These are phyloP conservation scores for Apiospora sp. DNA, from an alignment of 2,329 filamentous ascomycete genomes.

Conservation along the genomic window DNA sequence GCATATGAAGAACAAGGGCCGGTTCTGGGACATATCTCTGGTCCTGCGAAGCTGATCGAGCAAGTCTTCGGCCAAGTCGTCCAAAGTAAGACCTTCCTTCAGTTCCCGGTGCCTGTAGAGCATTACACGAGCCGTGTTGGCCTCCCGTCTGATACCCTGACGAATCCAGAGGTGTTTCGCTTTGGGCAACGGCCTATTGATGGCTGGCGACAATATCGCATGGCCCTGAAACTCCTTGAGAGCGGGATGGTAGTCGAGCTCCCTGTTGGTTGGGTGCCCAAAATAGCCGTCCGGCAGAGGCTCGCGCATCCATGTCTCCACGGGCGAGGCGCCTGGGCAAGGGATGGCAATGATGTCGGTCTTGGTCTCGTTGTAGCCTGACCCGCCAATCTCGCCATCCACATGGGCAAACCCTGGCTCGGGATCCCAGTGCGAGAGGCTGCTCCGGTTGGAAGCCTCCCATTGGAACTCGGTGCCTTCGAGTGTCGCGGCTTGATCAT, in stretches of 20 bases:
- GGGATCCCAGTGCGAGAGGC: constrained; percentile 41
- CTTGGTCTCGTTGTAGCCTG: constrained; percentile 59
- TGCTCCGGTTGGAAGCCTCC: constrained; percentile 33
- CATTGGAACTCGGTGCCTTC: neutral
- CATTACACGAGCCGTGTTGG: constrained; percentile 57
- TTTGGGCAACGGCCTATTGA: constrained; percentile 41
- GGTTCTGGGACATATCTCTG: constrained; percentile 43
- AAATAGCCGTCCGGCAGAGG: constrained; percentile 57
- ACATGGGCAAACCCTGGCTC: constrained; percentile 51
- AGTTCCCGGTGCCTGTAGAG: constrained; percentile 59
- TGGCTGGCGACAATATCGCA: constrained; percentile 43
- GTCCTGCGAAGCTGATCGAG: constrained; percentile 51
- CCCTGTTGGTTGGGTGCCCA: constrained; percentile 44
- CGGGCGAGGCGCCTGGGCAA: constrained; percentile 59
- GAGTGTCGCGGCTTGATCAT: neutral
- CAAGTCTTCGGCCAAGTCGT: constrained; percentile 54
- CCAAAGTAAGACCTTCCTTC: constrained; percentile 51
- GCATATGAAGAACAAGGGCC: constrained; percentile 67
- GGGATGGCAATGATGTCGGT: constrained; percentile 63
- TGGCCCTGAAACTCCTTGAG: constrained; percentile 43
- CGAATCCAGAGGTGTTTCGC: constrained; percentile 58
- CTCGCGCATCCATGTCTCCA: constrained; percentile 62
- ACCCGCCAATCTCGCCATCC: constrained; percentile 51
- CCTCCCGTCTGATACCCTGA: constrained; percentile 58
- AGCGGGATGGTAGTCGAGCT: constrained; percentile 37